Evolutionary conservation across 192 early-diverging fungal species (phyloP), one percentile per base, ranked within the genome.

Genomic region (Podila clonocystis): DNA sequence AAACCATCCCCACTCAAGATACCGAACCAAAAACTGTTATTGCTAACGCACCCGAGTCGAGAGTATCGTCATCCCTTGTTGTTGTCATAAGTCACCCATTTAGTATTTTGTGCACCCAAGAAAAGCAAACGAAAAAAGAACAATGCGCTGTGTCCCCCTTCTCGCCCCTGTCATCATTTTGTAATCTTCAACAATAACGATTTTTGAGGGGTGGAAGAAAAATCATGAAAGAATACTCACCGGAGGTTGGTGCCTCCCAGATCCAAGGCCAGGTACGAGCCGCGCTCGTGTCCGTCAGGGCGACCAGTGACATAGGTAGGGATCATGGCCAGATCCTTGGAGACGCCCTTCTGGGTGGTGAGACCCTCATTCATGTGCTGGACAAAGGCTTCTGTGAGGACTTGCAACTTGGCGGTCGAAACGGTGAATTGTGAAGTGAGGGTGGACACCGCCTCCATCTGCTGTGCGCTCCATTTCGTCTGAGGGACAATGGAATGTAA

Each of bases 221-320:
- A 45, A 45, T 45, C 33, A 12, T 41, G 38, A 36, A 36, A 9
- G 38, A 45, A 45, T n/a, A n/a, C 68, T 68, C 72, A 79, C 76
- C 97, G 93, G 78, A 99, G 88, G 83, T 99, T 99, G 62, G 96
- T 96, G 41, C 97, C 97, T 34, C 97, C 97, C 29, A 99, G 86
- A 82, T 99, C 97, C 49, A 99, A 83, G 30, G 97, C 96, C n/a
- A 99, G 89, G 82, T 89, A 95, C 17, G 87, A 89, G 30, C 97
- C 97, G 28, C 76, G 87, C 67, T 99, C 97, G 82, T 90, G 86
- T 30, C 97, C 97, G 34, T 91, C 93, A 5, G 96, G 95, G 0
- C 91, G 83, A n/a, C 89, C 85, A 50, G 86, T 84, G 63, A 99
- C 95, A 84, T 87, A 97, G 19, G 93, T 95, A 4, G 96, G 96